Evolutionary conservation across 495 filamentous ascomycete genomes (phyloP).

Genomic region (Xylaria sp.): DNA sequence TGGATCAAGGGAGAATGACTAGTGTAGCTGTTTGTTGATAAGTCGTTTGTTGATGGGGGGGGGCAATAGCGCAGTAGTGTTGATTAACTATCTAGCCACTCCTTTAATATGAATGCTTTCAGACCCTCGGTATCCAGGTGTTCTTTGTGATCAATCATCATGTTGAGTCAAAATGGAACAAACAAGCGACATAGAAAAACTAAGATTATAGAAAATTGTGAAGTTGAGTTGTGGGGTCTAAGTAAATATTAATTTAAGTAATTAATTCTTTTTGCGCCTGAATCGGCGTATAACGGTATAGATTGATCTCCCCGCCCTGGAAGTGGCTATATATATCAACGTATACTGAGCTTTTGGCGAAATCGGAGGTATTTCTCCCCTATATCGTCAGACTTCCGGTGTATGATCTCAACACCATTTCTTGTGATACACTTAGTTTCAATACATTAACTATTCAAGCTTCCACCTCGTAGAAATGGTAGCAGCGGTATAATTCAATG

Average conservation of each 20-base stretch:
- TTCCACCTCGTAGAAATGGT: neutral
- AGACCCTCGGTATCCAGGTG: neutral
- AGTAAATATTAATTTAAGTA: neutral
- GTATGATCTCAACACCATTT: neutral
- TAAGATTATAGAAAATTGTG: neutral
- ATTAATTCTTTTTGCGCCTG: neutral
- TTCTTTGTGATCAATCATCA: neutral
- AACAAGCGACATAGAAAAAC: neutral
- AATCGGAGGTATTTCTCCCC: no score
- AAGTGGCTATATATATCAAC: neutral
- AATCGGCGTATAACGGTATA: neutral
- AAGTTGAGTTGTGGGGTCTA: neutral
- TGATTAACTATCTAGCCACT: constrained; percentile 10
- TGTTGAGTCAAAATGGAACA: neutral
- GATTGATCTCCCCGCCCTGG: neutral
- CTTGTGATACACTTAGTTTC: neutral
- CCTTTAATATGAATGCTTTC: constrained; percentile 14
- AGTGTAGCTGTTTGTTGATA: neutral
- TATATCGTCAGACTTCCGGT: neutral
- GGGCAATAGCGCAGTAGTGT: constrained; percentile 5
- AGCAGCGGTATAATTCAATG: no score
- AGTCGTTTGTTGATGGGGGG: constrained; percentile 6
- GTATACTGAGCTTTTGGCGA: no score
- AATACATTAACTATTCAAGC: no score
- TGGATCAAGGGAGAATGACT: neutral